Percentiles rank a stretch among this genome's conserved stretches.
Conservation (phyloP, 164 flowering plant genomes). For the Berberis vulgaris region DNA sequence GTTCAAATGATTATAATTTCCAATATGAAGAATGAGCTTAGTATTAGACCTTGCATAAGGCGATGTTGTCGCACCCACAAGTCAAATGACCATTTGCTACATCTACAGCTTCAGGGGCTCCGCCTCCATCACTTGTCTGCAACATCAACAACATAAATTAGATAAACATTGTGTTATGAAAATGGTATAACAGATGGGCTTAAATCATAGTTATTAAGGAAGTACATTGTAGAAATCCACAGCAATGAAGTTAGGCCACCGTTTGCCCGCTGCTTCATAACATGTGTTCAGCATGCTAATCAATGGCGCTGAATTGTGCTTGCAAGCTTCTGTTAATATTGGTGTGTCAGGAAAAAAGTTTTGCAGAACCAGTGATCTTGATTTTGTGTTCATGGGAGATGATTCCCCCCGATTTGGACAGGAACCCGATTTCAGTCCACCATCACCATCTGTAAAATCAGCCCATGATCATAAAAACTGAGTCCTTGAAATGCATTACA, state of each 20-base stretch:
- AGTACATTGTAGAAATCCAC: constrained; percentile 79
- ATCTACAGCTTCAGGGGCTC: constrained; percentile 70
- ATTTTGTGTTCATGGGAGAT: constrained; percentile 42
- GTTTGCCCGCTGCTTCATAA: constrained; percentile 46
- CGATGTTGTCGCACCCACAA: constrained; percentile 62
- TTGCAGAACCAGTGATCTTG: constrained; percentile 53
- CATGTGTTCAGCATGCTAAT: constrained; percentile 57
- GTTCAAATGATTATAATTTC: too few species aligned
- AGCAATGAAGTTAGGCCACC: constrained; percentile 87
- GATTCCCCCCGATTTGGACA: constrained; percentile 85
- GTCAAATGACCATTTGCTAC: constrained; percentile 62
- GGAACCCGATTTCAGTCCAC: constrained; percentile 64
- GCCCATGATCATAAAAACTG: too few species aligned
- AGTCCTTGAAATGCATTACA: background rate
- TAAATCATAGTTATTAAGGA: background rate
- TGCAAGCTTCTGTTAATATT: constrained; percentile 38
- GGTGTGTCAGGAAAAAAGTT: constrained; percentile 56
- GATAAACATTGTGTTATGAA: background rate
- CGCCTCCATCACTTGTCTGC: constrained; percentile 92
- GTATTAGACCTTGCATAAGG: constrained; percentile 54
- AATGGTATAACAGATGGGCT: background rate
- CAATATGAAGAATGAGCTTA: too few species aligned
- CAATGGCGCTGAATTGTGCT: constrained; percentile 63
- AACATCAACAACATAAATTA: constrained; percentile 4
- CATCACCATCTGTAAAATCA: constrained; percentile 55